Conservation (phyloP, 306 rosid genomes). For the Luffa aegyptiaca region DNA sequence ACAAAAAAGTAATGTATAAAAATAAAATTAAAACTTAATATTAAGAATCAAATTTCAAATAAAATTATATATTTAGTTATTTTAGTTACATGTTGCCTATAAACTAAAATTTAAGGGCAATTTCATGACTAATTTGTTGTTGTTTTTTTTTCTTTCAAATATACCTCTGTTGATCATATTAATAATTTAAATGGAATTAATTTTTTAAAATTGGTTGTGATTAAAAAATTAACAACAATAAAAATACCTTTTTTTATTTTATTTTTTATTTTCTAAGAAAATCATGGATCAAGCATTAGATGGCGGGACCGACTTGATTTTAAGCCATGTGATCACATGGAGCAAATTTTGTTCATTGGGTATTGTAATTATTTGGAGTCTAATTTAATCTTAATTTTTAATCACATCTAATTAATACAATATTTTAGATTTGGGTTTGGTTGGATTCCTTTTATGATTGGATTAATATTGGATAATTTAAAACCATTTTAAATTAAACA, state of each 20-base stretch:
- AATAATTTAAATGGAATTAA: too few relatives aligned
- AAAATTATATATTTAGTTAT: not conserved
- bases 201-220: too few relatives aligned
- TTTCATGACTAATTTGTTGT: not conserved
- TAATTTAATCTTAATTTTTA: not conserved
- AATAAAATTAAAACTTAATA: too few relatives aligned
- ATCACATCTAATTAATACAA: not conserved
- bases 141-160: too few relatives aligned
- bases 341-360: constrained; percentile 28
- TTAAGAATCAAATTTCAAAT: too few relatives aligned
- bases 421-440: not conserved
- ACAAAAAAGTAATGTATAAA: too few relatives aligned
- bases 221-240: too few relatives aligned
- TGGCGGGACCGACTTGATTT: constrained; percentile 45
- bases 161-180: too few relatives aligned
- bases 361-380: not conserved
- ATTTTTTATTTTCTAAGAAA: not conserved
- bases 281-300: constrained; percentile 33
- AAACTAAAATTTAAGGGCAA: too few relatives aligned
- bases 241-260: too few relatives aligned
- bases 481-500: not conserved
- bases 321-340: constrained; percentile 81
- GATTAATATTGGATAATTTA: not conserved
- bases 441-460: not conserved
- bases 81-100: not conserved